Conservation (phyloP, 2,329 filamentous ascomycete species). For the Trichophyton equinum region DNA sequence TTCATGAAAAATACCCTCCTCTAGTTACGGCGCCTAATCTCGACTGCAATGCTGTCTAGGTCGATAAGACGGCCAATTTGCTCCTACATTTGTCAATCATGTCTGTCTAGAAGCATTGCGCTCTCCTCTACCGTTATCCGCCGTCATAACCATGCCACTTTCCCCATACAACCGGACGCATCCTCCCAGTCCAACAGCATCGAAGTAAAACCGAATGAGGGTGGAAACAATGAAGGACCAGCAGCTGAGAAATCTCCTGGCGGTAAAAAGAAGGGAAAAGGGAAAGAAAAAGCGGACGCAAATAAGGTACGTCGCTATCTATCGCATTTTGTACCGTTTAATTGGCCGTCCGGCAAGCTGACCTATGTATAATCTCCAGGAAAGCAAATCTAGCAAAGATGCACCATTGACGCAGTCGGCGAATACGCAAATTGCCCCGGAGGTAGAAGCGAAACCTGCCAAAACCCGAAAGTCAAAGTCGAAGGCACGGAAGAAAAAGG, state of each 20-base stretch:
- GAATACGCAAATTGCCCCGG: not conserved
- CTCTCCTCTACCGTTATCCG: not conserved
- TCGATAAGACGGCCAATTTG: slow-evolving; percentile 25
- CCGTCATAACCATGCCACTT: not conserved
- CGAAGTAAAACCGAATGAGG: not conserved
- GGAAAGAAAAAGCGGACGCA: not conserved
- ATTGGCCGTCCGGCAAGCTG: not conserved
- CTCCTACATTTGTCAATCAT: slow-evolving; percentile 27
- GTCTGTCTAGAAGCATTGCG: slow-evolving; percentile 10
- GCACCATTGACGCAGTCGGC: not conserved
- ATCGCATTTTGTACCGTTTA: not conserved
- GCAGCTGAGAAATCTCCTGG: not conserved
- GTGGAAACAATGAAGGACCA: not conserved
- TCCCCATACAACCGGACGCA: not conserved
- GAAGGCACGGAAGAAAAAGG: not conserved
- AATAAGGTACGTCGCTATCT: not conserved
- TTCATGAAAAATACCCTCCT: not conserved
- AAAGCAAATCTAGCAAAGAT: not conserved
- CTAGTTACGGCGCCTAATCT: not conserved
- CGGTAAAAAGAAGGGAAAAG: not conserved
- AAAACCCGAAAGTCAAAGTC: not conserved
- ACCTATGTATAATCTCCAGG: not conserved
- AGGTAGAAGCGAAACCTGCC: not conserved
- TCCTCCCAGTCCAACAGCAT: not conserved
- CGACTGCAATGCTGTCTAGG: slow-evolving; percentile 24